phyloP scores from a whole-genome alignment of 768 basidiomycete species.

The Tricholoma furcatifolium region DNA sequence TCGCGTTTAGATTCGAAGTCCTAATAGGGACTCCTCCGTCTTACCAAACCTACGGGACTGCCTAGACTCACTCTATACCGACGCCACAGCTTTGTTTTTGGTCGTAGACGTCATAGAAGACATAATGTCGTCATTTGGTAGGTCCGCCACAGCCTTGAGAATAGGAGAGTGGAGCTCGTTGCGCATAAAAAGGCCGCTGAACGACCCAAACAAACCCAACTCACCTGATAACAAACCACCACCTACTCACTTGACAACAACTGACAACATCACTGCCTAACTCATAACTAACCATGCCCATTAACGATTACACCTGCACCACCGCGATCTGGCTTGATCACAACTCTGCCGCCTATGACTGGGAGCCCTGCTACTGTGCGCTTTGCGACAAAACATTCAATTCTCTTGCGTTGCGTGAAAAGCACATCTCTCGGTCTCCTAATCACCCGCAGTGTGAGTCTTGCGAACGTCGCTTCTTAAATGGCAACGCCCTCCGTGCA shows the following conservation, averaged over 20 bases:
- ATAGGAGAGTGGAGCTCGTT: slow-evolving; percentile 7
- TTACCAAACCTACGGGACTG: background rate
- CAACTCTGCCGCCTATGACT: background rate
- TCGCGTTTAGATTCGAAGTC: background rate
- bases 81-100: slow-evolving; percentile 2
- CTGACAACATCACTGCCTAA: background rate
- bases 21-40: background rate
- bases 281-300: background rate
- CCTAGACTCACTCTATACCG: background rate
- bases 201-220: background rate
- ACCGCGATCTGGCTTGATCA: background rate
- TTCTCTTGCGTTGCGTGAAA: slow-evolving; percentile 3
- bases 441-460: slow-evolving; percentile 1
- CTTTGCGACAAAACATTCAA: background rate
- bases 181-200: slow-evolving; percentile 2
- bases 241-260: background rate
- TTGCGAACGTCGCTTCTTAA: slow-evolving; percentile 5
- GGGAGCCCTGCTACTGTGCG: slow-evolving; percentile 4
- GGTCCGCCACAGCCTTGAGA: slow-evolving; percentile 7
- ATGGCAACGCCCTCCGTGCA: slow-evolving; percentile 5
- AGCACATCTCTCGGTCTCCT: slow-evolving; percentile 3
- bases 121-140: background rate
- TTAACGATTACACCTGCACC: background rate
- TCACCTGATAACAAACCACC: background rate
- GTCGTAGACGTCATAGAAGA: background rate